phyloP scores from a whole-genome alignment of 2,329 filamentous ascomycete species.

The Colletotrichum sp. region DNA sequence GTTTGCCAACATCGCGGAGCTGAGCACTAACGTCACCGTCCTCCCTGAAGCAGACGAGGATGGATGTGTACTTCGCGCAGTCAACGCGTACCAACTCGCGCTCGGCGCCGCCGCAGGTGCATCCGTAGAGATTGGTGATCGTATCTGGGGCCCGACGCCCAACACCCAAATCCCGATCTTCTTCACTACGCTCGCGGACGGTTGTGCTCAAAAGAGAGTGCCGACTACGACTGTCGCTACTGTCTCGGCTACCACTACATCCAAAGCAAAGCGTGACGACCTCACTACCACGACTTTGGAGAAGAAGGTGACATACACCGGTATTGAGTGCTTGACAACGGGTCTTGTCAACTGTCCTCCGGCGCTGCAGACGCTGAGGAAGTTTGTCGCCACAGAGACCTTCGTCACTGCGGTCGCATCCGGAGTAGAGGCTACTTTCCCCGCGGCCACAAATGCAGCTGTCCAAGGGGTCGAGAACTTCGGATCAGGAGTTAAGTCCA shows the following conservation, averaged over 20 bases:
- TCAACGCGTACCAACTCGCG: conserved; percentile 55
- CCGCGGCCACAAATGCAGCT: conserved; percentile 9
- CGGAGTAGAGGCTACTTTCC: conserved; percentile 42
- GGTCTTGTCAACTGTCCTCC: conserved; percentile 54
- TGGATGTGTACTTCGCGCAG: conserved; percentile 49
- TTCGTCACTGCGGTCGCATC: conserved; percentile 43
- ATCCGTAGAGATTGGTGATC: conserved; percentile 44
- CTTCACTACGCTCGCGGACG: conserved; percentile 53
- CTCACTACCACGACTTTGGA: conserved; percentile 41
- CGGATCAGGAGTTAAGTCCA: neutral
- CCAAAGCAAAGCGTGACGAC: conserved; percentile 16
- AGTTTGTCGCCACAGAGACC: conserved; percentile 41
- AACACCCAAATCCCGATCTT: conserved; percentile 54
- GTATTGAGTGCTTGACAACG: conserved; percentile 45
- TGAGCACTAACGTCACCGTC: conserved; percentile 55
- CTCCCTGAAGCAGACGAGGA: conserved; percentile 33
- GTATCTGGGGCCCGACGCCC: conserved; percentile 56
- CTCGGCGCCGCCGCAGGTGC: conserved; percentile 61
- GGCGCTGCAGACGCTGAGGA: conserved; percentile 51
- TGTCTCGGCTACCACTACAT: conserved; percentile 25
- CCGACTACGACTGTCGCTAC: conserved; percentile 27
- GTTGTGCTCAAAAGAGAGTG: conserved; percentile 35
- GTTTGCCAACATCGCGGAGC: conserved; percentile 58
- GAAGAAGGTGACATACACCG: conserved; percentile 39
- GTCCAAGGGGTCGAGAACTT: neutral